These are phyloP conservation scores for Teunomyces panamensis DNA, from an alignment of 805 yeast species.

Conservation along the genomic window DNA sequence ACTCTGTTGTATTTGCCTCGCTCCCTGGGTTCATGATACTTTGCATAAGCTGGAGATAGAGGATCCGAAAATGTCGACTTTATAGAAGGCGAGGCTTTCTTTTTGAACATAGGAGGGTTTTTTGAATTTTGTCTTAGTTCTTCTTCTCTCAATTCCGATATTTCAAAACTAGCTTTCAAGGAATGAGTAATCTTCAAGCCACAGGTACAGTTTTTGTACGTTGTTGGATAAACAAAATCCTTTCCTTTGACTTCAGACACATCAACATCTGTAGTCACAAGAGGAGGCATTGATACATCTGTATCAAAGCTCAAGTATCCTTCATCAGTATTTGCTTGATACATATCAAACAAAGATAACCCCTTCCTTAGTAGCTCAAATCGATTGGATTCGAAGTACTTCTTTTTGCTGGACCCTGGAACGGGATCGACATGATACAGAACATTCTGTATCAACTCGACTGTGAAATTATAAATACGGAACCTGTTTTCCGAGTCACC, in stretches of 20 bases:
- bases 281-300: conserved; percentile 2
- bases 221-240: conserved; percentile 5
- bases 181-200: conserved; percentile 10
- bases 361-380: neutral
- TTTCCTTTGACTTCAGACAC: neutral
- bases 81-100: neutral
- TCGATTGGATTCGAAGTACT: conserved; percentile 5
- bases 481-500: neutral
- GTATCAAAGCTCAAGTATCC: conserved; percentile 1
- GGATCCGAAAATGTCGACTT: neutral
- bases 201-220: conserved; percentile 1
- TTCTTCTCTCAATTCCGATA: conserved; percentile 5
- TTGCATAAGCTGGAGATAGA: neutral
- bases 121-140: neutral
- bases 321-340: neutral
- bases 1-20: conserved; percentile 6
- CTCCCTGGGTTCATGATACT: neutral
- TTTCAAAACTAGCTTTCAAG: conserved; percentile 10
- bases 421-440: neutral
- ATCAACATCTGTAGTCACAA: neutral
- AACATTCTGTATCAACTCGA: conserved; percentile 8
- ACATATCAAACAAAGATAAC: neutral
- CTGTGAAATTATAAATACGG: conserved; percentile 7
- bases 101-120: conserved; percentile 3
- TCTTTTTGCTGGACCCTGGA: neutral